Evolutionary conservation across 768 basidiomycete genomes (phyloP).

Genomic region (Hysterangium stoloniferum): DNA sequence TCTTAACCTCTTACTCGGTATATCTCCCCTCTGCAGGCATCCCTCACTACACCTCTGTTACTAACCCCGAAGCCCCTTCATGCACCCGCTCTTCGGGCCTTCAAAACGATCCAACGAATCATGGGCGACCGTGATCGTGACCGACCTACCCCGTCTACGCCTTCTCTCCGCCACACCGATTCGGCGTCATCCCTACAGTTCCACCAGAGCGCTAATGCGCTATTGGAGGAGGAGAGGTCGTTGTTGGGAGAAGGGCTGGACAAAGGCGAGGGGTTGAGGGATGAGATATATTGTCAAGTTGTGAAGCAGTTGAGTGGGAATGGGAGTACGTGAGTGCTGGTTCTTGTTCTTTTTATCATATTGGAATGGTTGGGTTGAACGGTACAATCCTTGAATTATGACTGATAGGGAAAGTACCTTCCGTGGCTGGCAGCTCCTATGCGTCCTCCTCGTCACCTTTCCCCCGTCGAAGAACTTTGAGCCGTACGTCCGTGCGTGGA

Average conservation of each 20-base stretch:
- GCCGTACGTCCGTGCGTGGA: slow-evolving; percentile 72
- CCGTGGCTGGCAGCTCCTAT: slow-evolving; percentile 89
- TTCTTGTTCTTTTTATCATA: background rate
- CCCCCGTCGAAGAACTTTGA: slow-evolving; percentile 93
- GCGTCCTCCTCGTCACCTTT: slow-evolving; percentile 85
- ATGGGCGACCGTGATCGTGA: slow-evolving; percentile 91
- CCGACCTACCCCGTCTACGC: slow-evolving; percentile 37
- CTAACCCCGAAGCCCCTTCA: slow-evolving; percentile 55
- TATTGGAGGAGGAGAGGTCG: slow-evolving; percentile 82
- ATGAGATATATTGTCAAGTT: slow-evolving; percentile 89
- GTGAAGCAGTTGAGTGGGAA: slow-evolving; percentile 89
- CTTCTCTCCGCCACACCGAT: slow-evolving; percentile 35
- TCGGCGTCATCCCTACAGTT: slow-evolving; percentile 40
- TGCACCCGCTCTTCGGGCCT: slow-evolving; percentile 75
- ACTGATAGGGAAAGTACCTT: slow-evolving; percentile 67
- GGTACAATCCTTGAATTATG: background rate
- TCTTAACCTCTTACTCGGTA: slow-evolving; percentile 5
- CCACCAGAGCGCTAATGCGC: slow-evolving; percentile 23
- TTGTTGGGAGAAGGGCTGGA: slow-evolving; percentile 70
- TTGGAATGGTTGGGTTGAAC: background rate
- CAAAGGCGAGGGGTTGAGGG: slow-evolving; percentile 72
- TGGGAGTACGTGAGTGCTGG: slow-evolving; percentile 56
- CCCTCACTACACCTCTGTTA: slow-evolving; percentile 69
- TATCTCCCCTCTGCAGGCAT: slow-evolving; percentile 30
- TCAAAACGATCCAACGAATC: slow-evolving; percentile 84